Evolutionary conservation across 2,329 filamentous ascomycete genomes (phyloP), one percentile per base, ranked within the genome.

Genomic region (Arthrobotrys musiformis): DNA sequence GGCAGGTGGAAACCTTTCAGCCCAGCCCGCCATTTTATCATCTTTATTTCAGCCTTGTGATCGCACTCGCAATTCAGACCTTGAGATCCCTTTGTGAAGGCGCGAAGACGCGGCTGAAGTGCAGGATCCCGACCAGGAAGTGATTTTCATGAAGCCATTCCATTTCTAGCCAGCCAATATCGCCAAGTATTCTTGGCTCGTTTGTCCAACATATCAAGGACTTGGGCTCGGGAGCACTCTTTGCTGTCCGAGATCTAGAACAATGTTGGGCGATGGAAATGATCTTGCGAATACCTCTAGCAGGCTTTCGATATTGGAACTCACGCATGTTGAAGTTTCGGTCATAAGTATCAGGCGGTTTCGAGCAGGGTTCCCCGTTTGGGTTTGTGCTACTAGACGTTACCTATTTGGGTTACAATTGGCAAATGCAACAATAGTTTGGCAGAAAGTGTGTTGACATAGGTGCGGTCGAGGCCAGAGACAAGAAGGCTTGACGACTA

Each of bases 31-130:
- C 17, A 33, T 56, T 56, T 56, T 56, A 56, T 56, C 9, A 7
- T 8, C 17, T 15, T 2, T 2, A 22, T 13, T 48, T 5, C 50
- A 56, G 50, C 50, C 50, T 28, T 33, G 28, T 13, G 28, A 22
- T 22, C 50, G 50, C 50, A 35, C 19, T 35, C 50, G 28, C 28
- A 22, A 35, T n/a, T 2, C 17, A 2, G 2, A 35, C 4, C 22
- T 33, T 2, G 35, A 26, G 24, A n/a, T 35, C 7, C 28, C 22
- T 22, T 35, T n/a, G n/a, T 35, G 28, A 28, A 5, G 28, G 28
- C 28, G 50, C 24, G 24, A 22, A 62, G 42, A n/a, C 26, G 40
- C 40, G 42, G 28, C 37, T 62, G 42, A 62, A 44, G 9, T 61
- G 13, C 19, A 26, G 1, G 7, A 28, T 40, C 40, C 22, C 30